Evolutionary conservation across 805 yeast species (phyloP), one percentile per base, ranked within the genome.

Genomic region (Zygotorulaspora florentina): DNA sequence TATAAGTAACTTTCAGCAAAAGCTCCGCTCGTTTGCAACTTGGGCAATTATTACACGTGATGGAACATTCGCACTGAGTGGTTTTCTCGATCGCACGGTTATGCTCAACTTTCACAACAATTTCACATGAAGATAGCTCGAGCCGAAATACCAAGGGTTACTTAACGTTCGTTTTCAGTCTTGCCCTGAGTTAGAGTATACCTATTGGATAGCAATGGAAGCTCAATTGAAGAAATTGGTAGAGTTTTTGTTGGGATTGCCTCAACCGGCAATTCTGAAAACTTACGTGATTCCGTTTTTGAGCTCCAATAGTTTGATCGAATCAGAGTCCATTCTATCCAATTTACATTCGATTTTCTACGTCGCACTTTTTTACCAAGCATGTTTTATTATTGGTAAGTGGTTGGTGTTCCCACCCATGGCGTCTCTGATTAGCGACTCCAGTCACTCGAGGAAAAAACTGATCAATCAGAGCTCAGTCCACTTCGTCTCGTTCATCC

Each of bases 401-500:
- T 50, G 51, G 48, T 3, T 60, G 8, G n/a, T 66, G 2, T 62
- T 63, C 48, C 68, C 70, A 9, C 45, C 51, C 10, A 37, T 56
- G 15, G 55, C 51, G 29, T 43, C 28, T 2, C 28, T 37, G 28
- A 8, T 37, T 13, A 12, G 18, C 15, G 50, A 45, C 26, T 30
- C 37, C n/a, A 34, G 47, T 35, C 54, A 45, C n/a, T 39, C 37
- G 15, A 45, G 48, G 30, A 50, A 46, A 26, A 56, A 49, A 34
- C 45, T 62, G 31, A 46, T 54, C 28, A 54, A 56, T 41, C 69
- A 66, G 48, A 49, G 63, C 23, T 54, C 67, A 3, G 57, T 66
- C 35, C 98, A 90, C 65, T 75, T 87, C 20, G 96, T 88, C 3
- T 85, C 96, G 1, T 79, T 87, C 74, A 76, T 89, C 17, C 97